Conservation (phyloP, 805 yeast genomes). For the Candida manassasensis region DNA sequence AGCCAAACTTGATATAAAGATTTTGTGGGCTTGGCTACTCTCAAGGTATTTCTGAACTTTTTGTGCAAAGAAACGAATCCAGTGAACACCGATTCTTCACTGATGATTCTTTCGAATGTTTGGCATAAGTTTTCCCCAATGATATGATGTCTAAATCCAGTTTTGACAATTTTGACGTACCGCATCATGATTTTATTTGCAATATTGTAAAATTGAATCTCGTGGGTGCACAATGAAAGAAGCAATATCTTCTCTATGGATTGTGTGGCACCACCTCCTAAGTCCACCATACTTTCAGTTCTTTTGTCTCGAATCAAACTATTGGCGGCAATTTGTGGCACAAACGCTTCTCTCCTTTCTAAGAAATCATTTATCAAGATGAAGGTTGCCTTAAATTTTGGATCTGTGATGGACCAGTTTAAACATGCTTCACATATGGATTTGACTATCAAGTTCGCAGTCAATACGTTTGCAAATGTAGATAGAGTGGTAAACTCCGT, state of each 20-base stretch:
- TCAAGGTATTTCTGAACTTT: slow-evolving; percentile 41
- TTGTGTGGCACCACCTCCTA: slow-evolving; percentile 15
- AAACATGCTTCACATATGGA: slow-evolving; percentile 33
- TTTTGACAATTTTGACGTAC: slow-evolving; percentile 13
- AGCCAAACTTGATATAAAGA: slow-evolving; percentile 36
- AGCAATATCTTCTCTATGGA: slow-evolving; percentile 35
- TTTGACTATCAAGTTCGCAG: slow-evolving; percentile 28
- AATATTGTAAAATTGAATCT: slow-evolving; percentile 37
- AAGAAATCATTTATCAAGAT: slow-evolving; percentile 31
- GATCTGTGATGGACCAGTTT: slow-evolving; percentile 28
- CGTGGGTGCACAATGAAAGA: slow-evolving; percentile 39
- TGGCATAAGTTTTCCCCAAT: slow-evolving; percentile 19
- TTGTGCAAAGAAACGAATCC: slow-evolving; percentile 75
- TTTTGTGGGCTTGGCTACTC: slow-evolving; percentile 24
- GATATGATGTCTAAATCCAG: slow-evolving; percentile 14
- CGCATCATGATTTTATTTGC: slow-evolving; percentile 34
- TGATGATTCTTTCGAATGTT: slow-evolving; percentile 35
- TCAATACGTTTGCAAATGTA: slow-evolving; percentile 21
- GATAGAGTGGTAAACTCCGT: slow-evolving; percentile 18
- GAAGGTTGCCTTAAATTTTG: slow-evolving; percentile 33
- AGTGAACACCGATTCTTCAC: slow-evolving; percentile 55
- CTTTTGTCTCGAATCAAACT: slow-evolving; percentile 10
- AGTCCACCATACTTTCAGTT: slow-evolving; percentile 7
- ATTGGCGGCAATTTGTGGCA: slow-evolving; percentile 10
- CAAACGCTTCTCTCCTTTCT: slow-evolving; percentile 19